These are phyloP conservation scores for Myochromella boudieri DNA, from an alignment of 768 basidiomycete genomes.

Conservation along the genomic window DNA sequence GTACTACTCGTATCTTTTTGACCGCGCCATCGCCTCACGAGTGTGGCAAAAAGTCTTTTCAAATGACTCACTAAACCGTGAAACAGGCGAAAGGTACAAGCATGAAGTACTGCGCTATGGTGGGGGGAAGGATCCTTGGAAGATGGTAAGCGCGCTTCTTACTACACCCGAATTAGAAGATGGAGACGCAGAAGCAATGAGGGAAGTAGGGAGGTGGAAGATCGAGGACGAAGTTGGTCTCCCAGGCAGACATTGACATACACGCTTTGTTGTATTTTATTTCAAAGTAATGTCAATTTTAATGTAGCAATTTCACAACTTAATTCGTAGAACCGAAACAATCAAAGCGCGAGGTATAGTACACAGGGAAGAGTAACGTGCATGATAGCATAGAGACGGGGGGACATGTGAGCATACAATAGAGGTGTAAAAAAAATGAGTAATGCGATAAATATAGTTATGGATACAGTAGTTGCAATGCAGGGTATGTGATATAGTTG, in stretches of 20 bases:
- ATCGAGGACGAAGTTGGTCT: constrained; percentile 72
- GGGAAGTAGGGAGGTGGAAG: constrained; percentile 85
- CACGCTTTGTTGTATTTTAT: no score
- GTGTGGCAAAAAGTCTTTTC: constrained; percentile 82
- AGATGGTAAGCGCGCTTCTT: constrained; percentile 78
- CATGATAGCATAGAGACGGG: no score
- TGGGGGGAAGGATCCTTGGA: constrained; percentile 93
- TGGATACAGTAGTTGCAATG: no score
- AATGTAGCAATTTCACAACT: no score
- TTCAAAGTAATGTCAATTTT: no score
- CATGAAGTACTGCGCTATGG: constrained; percentile 74
- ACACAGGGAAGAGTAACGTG: no score
- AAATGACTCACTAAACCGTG: constrained; percentile 63
- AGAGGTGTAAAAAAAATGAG: no score
- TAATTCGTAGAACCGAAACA: no score
- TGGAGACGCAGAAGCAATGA: constrained; percentile 85
- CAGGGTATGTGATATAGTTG: no score
- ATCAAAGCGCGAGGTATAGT: no score
- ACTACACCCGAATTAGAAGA: constrained; percentile 58
- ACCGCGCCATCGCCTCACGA: constrained; percentile 92
- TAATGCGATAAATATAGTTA: no score
- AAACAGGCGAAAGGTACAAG: constrained; percentile 81
- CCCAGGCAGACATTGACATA: constrained; percentile 61
- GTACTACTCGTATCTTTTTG: constrained; percentile 97
- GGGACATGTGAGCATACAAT: no score